Conservation (phyloP, 2,329 filamentous ascomycete species). For the Orbilia javanica region DNA sequence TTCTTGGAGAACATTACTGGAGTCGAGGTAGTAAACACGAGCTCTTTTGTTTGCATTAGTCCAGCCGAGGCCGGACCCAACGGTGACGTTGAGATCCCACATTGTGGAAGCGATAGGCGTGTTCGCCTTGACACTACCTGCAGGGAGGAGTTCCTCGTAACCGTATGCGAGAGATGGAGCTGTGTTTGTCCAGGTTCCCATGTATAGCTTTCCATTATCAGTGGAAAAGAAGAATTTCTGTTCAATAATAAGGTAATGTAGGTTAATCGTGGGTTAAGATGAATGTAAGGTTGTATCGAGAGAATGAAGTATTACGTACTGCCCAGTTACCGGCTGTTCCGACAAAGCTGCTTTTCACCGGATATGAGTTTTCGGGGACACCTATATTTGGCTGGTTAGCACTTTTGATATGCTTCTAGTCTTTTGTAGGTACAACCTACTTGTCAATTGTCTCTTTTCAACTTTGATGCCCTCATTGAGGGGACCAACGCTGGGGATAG, state of each 20-base stretch:
- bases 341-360: constrained; percentile 24
- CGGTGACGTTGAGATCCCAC: constrained; percentile 31
- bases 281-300: too few species aligned
- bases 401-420: not conserved
- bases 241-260: not conserved
- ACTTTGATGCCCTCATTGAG: not conserved
- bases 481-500: not conserved
- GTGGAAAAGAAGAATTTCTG: constrained; percentile 53
- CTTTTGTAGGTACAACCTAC: not conserved
- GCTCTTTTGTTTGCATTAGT: constrained; percentile 20
- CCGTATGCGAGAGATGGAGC: not conserved
- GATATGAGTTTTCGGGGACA: constrained; percentile 30
- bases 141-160: constrained; percentile 36
- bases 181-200: constrained; percentile 21
- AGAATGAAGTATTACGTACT: constrained; percentile 20
- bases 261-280: not conserved
- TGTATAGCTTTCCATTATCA: constrained; percentile 46
- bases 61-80: constrained; percentile 32
- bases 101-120: constrained; percentile 22
- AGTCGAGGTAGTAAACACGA: constrained; percentile 23
- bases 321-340: constrained; percentile 30
- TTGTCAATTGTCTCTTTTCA: constrained; percentile 20
- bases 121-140: constrained; percentile 32
- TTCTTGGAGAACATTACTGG: constrained; percentile 26
- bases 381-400: not conserved